phyloP scores from a whole-genome alignment of 495 filamentous ascomycete genomes.

The Geoglossum glabrum region DNA sequence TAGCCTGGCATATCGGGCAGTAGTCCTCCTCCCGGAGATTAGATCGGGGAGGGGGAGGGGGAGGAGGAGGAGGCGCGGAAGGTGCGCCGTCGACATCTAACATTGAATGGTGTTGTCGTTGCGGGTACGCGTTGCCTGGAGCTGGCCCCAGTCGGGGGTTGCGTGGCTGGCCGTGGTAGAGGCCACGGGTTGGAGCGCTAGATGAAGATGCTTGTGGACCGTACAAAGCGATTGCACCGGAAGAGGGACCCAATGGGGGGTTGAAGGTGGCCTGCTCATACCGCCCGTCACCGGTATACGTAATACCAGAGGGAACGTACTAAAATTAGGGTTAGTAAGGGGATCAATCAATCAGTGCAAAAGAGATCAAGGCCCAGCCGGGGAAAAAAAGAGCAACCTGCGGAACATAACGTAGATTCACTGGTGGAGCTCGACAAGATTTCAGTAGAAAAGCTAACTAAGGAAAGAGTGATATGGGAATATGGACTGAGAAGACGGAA shows the following conservation, averaged over 20 bases:
- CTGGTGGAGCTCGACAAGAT: no score
- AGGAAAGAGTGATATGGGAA: neutral
- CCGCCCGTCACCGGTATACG: neutral
- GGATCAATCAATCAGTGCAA: neutral
- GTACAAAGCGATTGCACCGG: neutral
- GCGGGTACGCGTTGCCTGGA: neutral
- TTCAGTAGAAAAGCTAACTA: neutral
- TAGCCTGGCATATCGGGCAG: constrained; percentile 69
- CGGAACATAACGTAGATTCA: no score
- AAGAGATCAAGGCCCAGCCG: no score
- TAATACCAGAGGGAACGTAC: neutral
- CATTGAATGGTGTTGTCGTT: neutral
- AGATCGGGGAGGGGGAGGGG: neutral
- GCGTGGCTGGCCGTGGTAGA: neutral
- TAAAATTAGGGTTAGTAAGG: neutral
- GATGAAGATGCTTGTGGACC: neutral
- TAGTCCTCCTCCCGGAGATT: constrained; percentile 52
- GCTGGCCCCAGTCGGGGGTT: neutral
- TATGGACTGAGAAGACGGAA: neutral
- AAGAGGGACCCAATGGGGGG: neutral
- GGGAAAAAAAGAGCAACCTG: neutral
- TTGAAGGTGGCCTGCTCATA: neutral
- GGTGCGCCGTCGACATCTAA: neutral
- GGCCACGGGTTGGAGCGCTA: neutral
- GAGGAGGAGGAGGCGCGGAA: neutral